Base-by-base conservation (phyloP, 2,329 filamentous ascomycete genomes). In the Fusarium bactridioides region DNA sequence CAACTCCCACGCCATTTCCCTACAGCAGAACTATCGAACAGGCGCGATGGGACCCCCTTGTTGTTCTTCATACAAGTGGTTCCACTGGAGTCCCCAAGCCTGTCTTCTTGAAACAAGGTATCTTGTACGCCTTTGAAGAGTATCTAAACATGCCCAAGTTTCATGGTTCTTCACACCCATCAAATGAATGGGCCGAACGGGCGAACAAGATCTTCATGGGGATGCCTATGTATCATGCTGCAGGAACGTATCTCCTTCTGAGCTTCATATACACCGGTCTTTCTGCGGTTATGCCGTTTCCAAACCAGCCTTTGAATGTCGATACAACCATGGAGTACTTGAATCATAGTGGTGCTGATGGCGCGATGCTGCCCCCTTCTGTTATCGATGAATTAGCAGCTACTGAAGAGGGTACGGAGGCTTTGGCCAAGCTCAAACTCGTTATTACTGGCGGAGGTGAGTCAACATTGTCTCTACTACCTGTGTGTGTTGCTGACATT, bases 391-490 rank as follows among this genome's bases (percentile, higher is more conserved):
- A 56, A 0, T 12, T 67, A 12, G 29, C 55, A 3, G 64, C 63
- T 10, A 16, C 23, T 13, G 47, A 62, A 3, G 23, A 67, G 10
- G 64, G 64, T 0, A 4, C 27, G 0, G 7, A 50, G 3, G 40
- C 21, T 13, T 16, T 67, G 2, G 5, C 6, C 3, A 54, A 54
- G 11, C 64, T 67, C 6, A 11, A 41, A 2, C 23, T 25, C 4
- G 3, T 67, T 5, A 19, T 29, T 4, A 67, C 61, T n/a, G 63
- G 35, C 0, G 64, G 64, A 10, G 64, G 62, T 53, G 3, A 53
- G 45, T 53, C 0, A 19, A 0, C 0, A 3, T 0, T 3, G 0
- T 5, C 4, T 18, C 2, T 13, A 0, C 0, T 2, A 7, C 3
- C 1, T 2, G 1, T 1, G 10, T 0, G 0, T n/a, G 4, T 10